A percentile compares a stretch with the other conserved stretches of the same genome.
These are phyloP conservation scores for Chaetomidium leptoderma DNA, from an alignment of 495 filamentous ascomycete species.

Conservation along the genomic window DNA sequence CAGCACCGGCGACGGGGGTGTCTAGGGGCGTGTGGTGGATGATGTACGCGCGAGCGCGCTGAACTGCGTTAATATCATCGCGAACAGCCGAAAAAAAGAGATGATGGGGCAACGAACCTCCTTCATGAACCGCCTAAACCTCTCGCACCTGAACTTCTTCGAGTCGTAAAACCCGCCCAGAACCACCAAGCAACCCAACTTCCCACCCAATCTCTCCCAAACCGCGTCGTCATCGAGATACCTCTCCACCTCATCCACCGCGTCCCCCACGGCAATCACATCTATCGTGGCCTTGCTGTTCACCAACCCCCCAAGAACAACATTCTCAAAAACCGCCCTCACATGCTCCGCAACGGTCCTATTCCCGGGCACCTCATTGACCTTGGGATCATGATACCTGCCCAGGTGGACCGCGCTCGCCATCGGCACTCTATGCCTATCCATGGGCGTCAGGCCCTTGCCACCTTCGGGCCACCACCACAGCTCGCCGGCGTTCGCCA, in stretches of 20 bases:
- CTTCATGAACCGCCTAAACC: slow-evolving; percentile 44
- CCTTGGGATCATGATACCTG: slow-evolving; percentile 29
- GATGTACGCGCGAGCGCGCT: slow-evolving; percentile 60
- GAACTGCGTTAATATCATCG: background rate
- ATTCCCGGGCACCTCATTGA: slow-evolving; percentile 58
- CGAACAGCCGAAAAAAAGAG: background rate
- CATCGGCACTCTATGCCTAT: slow-evolving; percentile 53
- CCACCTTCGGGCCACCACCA: slow-evolving; percentile 59
- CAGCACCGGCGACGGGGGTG: slow-evolving; percentile 44
- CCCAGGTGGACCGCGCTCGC: slow-evolving; percentile 51
- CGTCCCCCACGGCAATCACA: slow-evolving; percentile 60
- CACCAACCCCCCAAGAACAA: slow-evolving; percentile 45
- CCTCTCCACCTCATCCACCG: slow-evolving; percentile 47
- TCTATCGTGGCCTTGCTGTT: slow-evolving; percentile 51
- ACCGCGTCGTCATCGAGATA: slow-evolving; percentile 50
- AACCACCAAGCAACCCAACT: slow-evolving; percentile 38
- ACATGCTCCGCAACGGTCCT: slow-evolving; percentile 52
- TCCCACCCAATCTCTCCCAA: slow-evolving; percentile 46
- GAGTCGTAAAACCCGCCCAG: slow-evolving; percentile 37
- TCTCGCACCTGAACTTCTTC: slow-evolving; percentile 32
- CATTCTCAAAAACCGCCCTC: slow-evolving; percentile 56
- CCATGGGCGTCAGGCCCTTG: slow-evolving; percentile 50
- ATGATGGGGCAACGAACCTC: slow-evolving; percentile 27
- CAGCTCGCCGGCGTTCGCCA: slow-evolving; percentile 69
- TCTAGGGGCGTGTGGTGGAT: slow-evolving; percentile 47